These are phyloP conservation scores for rapeseed (Brassica napus) DNA, from an alignment of 345 rosid genomes.

Conservation along the genomic window Da-Ae NC_063437.1:1218501-1219000, in stretches of 20 bases:
- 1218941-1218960: background rate
- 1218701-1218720: too few species aligned
- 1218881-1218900: background rate
- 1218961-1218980: background rate
- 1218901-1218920: background rate
- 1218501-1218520: constrained; percentile 84
- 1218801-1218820: background rate
- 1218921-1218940: background rate
- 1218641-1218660: too few species aligned
- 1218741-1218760: too few species aligned
- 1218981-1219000: background rate
- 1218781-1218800: background rate
- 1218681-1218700: too few species aligned
- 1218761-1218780: background rate
- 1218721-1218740: too few species aligned
- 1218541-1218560: constrained; percentile 77
- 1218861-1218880: background rate
- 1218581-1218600: constrained; percentile 73
- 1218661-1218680: too few species aligned
- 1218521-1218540: constrained; percentile 90
- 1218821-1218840: background rate
- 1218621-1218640: too few species aligned
- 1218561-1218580: constrained; percentile 86
- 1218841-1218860: background rate
- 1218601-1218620: too few species aligned